Evolutionary conservation across 179 eudicot species (phyloP).

Genomic region (Sideroxylon spinosum): DNA sequence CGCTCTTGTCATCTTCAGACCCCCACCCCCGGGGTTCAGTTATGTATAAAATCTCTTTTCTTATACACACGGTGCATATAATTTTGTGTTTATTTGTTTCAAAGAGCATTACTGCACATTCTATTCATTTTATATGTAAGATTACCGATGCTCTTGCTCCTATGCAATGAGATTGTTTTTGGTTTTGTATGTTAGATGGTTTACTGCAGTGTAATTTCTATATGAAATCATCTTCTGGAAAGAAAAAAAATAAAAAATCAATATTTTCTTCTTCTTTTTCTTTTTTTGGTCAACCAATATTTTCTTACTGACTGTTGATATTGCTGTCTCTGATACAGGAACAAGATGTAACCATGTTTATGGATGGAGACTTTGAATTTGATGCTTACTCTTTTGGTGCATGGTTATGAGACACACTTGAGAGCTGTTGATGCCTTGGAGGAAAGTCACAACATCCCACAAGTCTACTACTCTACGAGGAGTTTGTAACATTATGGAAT

Average conservation of each 20-base stretch:
- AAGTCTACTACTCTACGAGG: slow-evolving; percentile 11
- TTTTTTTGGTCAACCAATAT: no score
- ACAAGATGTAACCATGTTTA: slow-evolving; percentile 20
- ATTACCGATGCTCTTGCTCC: no score
- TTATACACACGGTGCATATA: no score
- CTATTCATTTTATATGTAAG: no score
- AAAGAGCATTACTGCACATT: no score
- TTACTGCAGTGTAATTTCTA: background rate
- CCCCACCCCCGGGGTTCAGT: no score
- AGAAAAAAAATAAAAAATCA: no score
- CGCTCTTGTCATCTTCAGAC: no score
- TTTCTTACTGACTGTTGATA: background rate
- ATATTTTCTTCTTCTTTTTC: no score
- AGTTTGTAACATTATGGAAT: slow-evolving; percentile 21
- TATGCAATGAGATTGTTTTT: no score
- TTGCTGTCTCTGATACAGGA: slow-evolving; percentile 21
- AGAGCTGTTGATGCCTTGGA: slow-evolving; percentile 11
- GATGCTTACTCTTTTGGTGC: slow-evolving; percentile 32
- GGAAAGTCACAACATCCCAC: background rate
- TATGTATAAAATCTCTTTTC: no score
- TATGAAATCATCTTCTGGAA: background rate
- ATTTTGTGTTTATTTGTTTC: no score
- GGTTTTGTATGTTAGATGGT: background rate
- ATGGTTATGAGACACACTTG: slow-evolving; percentile 14
- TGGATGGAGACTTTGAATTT: slow-evolving; percentile 34